Percentiles rank a stretch among this genome's conserved stretches.
phyloP scores from a whole-genome alignment of 176 grass and related monocot genomes.

The Rhynchospora pubera region DNA sequence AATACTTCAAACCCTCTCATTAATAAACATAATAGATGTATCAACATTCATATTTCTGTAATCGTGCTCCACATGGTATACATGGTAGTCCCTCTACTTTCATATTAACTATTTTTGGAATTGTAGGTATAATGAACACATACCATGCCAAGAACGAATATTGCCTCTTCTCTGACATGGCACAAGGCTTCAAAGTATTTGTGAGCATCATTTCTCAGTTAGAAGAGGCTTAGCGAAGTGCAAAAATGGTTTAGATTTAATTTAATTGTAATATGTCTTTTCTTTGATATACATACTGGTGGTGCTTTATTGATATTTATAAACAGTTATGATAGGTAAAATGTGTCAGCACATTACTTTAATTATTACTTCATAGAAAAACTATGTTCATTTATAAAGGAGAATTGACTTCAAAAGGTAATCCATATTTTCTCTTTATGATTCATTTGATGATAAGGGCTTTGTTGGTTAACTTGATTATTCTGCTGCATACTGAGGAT shows the following conservation, averaged over 20 bases:
- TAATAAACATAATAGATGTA: background rate
- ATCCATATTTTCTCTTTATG: background rate
- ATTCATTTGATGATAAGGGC: no score
- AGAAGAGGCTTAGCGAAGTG: slow-evolving; percentile 39
- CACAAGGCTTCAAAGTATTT: slow-evolving; percentile 77
- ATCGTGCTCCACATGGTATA: background rate
- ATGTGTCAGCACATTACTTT: background rate
- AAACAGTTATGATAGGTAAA: background rate
- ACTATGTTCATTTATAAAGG: background rate
- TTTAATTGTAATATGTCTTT: background rate
- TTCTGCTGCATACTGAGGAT: no score
- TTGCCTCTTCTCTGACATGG: slow-evolving; percentile 87
- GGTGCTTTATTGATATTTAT: background rate
- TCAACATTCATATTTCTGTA: background rate
- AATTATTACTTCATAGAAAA: background rate
- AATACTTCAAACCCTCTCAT: background rate
- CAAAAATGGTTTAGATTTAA: background rate
- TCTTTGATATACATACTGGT: background rate
- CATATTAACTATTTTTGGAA: slow-evolving; percentile 4
- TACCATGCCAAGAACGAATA: slow-evolving; percentile 95
- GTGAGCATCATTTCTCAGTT: slow-evolving; percentile 86
- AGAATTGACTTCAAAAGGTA: background rate
- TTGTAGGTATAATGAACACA: slow-evolving; percentile 67
- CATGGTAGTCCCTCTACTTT: background rate
- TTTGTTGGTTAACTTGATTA: no score